These are phyloP conservation scores for Phialophora macrospora DNA, from an alignment of 2,329 filamentous ascomycete species.

Conservation along the genomic window DNA sequence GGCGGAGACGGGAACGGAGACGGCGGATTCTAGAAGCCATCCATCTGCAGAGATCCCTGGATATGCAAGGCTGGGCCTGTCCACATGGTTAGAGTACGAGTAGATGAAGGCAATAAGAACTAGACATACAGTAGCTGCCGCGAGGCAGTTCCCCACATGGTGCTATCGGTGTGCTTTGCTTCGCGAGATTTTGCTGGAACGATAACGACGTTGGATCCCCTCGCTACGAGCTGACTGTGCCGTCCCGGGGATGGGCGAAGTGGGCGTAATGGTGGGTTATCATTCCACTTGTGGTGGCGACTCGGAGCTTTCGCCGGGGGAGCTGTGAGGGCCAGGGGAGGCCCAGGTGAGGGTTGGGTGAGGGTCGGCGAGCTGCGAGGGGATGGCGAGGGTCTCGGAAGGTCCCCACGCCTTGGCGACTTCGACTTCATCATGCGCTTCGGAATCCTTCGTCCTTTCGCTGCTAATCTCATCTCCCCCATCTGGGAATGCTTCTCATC, in stretches of 20 bases:
- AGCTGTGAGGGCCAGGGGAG: not conserved
- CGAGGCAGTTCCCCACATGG: not conserved
- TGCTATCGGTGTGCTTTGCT: not conserved
- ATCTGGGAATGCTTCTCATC: not conserved
- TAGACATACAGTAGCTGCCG: not conserved
- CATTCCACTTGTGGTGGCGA: not conserved
- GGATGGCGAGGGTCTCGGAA: not conserved
- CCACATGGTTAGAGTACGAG: not conserved
- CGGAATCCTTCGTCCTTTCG: constrained; percentile 1
- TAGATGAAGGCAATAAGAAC: not conserved
- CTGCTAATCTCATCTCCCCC: constrained; percentile 1
- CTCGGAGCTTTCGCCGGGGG: not conserved
- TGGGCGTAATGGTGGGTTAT: not conserved
- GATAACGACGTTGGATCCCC: not conserved
- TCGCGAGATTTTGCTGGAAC: constrained; percentile 2
- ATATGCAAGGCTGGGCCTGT: constrained; percentile 1
- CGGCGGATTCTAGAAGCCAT: not conserved
- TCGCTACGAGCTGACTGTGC: constrained; percentile 1
- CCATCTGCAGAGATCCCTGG: not conserved
- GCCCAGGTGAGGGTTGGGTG: not conserved
- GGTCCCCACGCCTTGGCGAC: constrained; percentile 6
- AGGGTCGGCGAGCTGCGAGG: not conserved
- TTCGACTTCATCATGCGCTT: constrained; percentile 6
- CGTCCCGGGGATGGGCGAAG: not conserved
- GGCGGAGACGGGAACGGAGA: not conserved